Evolutionary conservation across 495 filamentous ascomycete genomes (phyloP), one percentile per base, ranked within the genome.

Genomic region (Chaetomium cochliodes): DNA sequence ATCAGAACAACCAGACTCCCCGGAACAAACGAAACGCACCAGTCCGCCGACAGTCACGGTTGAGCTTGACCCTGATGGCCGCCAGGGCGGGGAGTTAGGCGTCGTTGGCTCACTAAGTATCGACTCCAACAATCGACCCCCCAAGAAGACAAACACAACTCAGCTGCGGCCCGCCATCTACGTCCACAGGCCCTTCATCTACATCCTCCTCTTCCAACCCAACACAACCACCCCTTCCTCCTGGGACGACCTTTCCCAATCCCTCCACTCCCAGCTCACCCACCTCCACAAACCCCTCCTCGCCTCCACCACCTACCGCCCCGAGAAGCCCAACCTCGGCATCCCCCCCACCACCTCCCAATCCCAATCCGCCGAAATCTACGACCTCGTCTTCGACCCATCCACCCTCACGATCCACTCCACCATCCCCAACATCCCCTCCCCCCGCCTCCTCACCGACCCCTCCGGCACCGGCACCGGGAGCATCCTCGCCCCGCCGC

Each of bases 401-500:
- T 76, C 79, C 49, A 85, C 86, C 6, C 76, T 94, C 46, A 92
- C 88, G 0, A 79, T 96, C 16, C 90, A 91, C 67, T 90, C 90
- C 30, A 92, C 88, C 4, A 88, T 98, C 55, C 94, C 93, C 30
- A 96, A 92, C 69, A 97, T 98, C 64, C 94, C 93, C 6, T 83
- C 87, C 23, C 86, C 88, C 0, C 69, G 67, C 16, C 0, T 56
- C 28, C 1, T 37, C 15, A 16, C 67, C 11, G 20, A 50, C 39
- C 6, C 39, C 42, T 11, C 51, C 22, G 0, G 26, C 18, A n/a
- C n/a, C n/a, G n/a, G n/a, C n/a, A n/a, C n/a, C n/a, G n/a, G n/a
- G n/a, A 26, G 22, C 13, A 8, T 23, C 1, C 22, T 39, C 5
- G 11, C 58, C 18, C 46, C 25, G 30, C 52, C n/a, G 25, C 66